Base-by-base conservation (phyloP, 2,329 filamentous ascomycete genomes). In the Colletotrichum agaves region DNA sequence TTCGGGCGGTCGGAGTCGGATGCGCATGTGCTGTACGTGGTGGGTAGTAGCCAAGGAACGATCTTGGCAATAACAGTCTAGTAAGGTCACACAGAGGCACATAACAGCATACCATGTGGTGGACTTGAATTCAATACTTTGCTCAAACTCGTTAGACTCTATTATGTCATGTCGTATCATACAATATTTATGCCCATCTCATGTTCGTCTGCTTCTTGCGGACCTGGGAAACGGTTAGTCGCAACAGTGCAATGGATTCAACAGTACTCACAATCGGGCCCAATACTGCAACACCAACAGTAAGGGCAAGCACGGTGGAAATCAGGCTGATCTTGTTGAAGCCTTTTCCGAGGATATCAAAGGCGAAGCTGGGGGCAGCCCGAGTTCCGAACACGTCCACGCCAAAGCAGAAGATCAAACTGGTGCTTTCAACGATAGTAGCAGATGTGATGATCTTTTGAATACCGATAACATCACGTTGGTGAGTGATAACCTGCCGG, bases 281-380 rank as follows among this genome's bases (percentile, higher is more conserved):
- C 75, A 98, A 83, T 63, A 93, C 87, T 71, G 90, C 78, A 15
- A 97, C 95, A 50, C 93, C 94, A 43, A 88, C 85, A 50, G 87
- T 88, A 72, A 98, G 84, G 17, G 93, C 95, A 44, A 91, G 83
- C 41, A 99, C 94, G 1, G 96, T 99, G 15, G 87, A 84, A 41
- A 98, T 78, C 75, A 99, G 87, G 73, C 94, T 92, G 63, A 94
- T 76, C 83, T 97, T 98, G 77, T 95, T 96, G 79, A 99, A 99
- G 2, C 93, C 93, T 80, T 94, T 96, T 70, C 94, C 96, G 15
- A 99, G 82, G 46, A 98, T 89, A 80, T 99, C 96, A 78, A 99
- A 99, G 15, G 92, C 87, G 73, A 92, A 89, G 78, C 93, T 97
- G 1, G 96, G 96, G n/a, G 91, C 88, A 11, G 97, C 88, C 59